Conservation (phyloP, 495 filamentous ascomycete species). For the Neurospora africana region DNA sequence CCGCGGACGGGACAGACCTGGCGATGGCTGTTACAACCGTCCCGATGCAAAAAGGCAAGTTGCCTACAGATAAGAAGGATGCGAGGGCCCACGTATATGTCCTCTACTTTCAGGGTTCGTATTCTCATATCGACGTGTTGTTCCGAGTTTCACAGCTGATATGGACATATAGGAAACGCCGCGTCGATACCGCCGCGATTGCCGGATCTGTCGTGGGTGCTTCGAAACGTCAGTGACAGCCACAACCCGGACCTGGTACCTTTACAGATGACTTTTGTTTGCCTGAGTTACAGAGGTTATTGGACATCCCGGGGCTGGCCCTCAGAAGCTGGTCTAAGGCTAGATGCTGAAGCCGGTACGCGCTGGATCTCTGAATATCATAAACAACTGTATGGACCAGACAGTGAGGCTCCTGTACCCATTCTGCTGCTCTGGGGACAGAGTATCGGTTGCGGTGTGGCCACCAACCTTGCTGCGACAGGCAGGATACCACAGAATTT, state of each 20-base stretch:
- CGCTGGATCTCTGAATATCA: conserved; percentile 39
- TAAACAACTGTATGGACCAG: conserved; percentile 10
- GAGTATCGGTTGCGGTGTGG: conserved; percentile 56
- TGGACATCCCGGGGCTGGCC: conserved; percentile 66
- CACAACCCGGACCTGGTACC: conserved; percentile 9
- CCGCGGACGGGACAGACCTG: conserved; percentile 51
- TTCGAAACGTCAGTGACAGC: conserved; percentile 30
- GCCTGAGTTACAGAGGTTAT: conserved; percentile 65
- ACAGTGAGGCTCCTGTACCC: conserved; percentile 11
- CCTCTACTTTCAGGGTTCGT: conserved; percentile 50
- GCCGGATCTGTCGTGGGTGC: conserved; percentile 51
- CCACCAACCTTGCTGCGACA: conserved; percentile 37
- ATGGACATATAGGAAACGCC: conserved; percentile 42
- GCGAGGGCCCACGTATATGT: conserved; percentile 30
- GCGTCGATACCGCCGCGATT: conserved; percentile 60
- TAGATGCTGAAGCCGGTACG: conserved; percentile 52
- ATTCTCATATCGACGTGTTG: neutral
- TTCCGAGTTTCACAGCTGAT: conserved; percentile 19
- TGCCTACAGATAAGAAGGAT: neutral
- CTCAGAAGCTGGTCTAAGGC: conserved; percentile 54
- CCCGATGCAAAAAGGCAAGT: conserved; percentile 4
- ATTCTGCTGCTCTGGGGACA: conserved; percentile 70
- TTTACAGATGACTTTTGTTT: conserved; percentile 45
- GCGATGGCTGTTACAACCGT: conserved; percentile 44
- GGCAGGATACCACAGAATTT: conserved; percentile 10